Percentiles rank a stretch among this genome's conserved stretches.
Evolutionary conservation across 768 basidiomycete species (phyloP).

Genomic region (Tephrocybe sp.): DNA sequence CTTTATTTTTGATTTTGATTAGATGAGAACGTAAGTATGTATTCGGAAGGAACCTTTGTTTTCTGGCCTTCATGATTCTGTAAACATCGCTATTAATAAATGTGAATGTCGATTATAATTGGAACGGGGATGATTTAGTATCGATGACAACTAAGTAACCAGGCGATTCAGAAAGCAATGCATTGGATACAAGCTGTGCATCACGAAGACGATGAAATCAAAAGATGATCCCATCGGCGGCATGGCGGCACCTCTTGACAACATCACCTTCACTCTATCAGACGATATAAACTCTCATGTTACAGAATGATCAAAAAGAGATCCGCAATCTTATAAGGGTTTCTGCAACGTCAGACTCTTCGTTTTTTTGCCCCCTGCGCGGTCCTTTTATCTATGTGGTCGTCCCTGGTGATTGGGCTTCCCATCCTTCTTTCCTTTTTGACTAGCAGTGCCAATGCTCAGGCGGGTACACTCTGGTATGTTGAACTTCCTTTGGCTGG

Average conservation of each 20-base stretch:
- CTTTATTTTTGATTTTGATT: constrained; percentile 5
- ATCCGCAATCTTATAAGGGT: constrained; percentile 7
- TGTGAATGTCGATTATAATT: too few relatives aligned
- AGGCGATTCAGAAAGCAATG: not conserved
- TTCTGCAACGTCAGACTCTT: not conserved
- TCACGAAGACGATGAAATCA: not conserved
- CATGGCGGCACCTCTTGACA: constrained; percentile 10
- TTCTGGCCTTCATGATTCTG: too few relatives aligned
- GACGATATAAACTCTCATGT: too few relatives aligned
- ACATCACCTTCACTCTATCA: constrained; percentile 6
- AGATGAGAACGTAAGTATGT: not conserved
- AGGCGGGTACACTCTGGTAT: constrained; percentile 14
- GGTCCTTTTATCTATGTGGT: constrained; percentile 11
- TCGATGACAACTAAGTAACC: too few relatives aligned
- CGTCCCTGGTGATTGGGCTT: constrained; percentile 10
- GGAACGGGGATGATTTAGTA: too few relatives aligned
- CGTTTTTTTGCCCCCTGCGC: constrained; percentile 2
- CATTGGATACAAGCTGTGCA: constrained; percentile 5
- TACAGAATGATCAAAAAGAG: constrained; percentile 14
- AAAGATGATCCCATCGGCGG: constrained; percentile 9
- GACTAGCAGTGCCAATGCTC: constrained; percentile 3
- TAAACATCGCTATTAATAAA: constrained; percentile 15
- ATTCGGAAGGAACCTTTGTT: too few relatives aligned
- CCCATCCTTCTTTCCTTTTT: constrained; percentile 15
- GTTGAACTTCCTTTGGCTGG: not conserved